Base-by-base conservation (phyloP, 2,329 filamentous ascomycete genomes). In the Ophiosphaerella narmari region DNA sequence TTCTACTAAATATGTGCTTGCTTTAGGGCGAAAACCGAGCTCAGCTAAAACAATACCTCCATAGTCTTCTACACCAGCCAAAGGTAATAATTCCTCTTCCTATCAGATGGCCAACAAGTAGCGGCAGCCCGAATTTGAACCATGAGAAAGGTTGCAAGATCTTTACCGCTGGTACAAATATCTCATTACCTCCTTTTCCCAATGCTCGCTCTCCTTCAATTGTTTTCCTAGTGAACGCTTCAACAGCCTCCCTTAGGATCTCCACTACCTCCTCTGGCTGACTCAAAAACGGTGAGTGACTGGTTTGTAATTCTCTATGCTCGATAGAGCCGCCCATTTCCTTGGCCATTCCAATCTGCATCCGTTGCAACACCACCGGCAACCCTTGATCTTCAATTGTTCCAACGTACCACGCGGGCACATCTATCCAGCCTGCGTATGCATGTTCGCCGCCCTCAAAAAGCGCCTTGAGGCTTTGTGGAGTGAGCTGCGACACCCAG, bases 251-350 rank as follows among this genome's bases (percentile, higher is more conserved):
- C 9, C 67, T 1, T 12, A 81, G 56, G 39, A 79, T 36, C 2
- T 54, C 55, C 1, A 63, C 74, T 1, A 75, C 75, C 48, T 75
- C 74, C 2, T 70, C 61, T 0, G 78, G 76, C 54, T 62, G 66
- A 59, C 79, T 81, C 58, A 82, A 49, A 63, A 82, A 78, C 0
- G 78, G 77, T 9, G 77, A 80, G 64, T 82, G 79, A 16, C 78
- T 75, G n/a, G 69, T 77, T 34, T 60, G 52, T 37, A 82, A 49
- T 65, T 80, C 76, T 4, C 74, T 55, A 23, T 74, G 60, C 51
- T 67, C 70, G 1, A 80, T 59, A 34, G 58, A 54, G 0, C 54
- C 73, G 0, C 76, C 75, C 46, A 57, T 72, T 62, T 7, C 63
- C 70, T 60, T 73, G 6, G 77, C 78, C 54, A 70, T 68, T 1